Evolutionary conservation across 2,329 filamentous ascomycete species (phyloP), one percentile per base, ranked within the genome.

Genomic region (Fusarium metavorans): DNA sequence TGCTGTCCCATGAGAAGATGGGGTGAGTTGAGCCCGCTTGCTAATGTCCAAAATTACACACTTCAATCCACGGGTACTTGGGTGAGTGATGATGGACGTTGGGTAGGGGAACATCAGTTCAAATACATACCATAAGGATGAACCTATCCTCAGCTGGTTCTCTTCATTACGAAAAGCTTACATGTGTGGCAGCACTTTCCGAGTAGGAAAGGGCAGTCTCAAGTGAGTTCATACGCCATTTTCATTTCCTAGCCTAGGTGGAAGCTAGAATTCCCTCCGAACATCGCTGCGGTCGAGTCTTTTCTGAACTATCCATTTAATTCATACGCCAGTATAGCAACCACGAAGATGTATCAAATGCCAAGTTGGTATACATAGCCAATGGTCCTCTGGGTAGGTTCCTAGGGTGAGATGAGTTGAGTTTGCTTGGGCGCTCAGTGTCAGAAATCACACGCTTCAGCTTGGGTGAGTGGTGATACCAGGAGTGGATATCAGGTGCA

Each of bases 301-400:
- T 50, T 50, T 27, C 45, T 50, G 45, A 50, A 18, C 23, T 27
- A 50, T 27, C 10, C 43, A 10, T 25, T 18, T 5, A 48, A 48
- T 48, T 9, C 43, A 9, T 8, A 18, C 23, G 23, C 14, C 43
- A 50, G 23, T 50, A 27, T 11, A 27, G 16, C 10, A 50, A 23
- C 14, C 45, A 27, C 45, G 23, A 50, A 27, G 14, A 27, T 50
- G 9, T 50, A 50, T 50, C 23, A 50, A 50, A 50, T 18, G 14
- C 23, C 45, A 50, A 27, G 16, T 18, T 18, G 16, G 23, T 18
- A 16, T 73, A 67, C 72, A 75, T 67, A 50, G 32, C 56, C 52
- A 45, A 60, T 64, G 37, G 37, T 58, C 43, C 52, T 56, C 20
- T 45, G 25, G 27, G 48, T 64, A 64, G 59, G 35, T 68, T 41